phyloP scores from a whole-genome alignment of 345 rosid genomes.

The Citrus inodora region DNA sequence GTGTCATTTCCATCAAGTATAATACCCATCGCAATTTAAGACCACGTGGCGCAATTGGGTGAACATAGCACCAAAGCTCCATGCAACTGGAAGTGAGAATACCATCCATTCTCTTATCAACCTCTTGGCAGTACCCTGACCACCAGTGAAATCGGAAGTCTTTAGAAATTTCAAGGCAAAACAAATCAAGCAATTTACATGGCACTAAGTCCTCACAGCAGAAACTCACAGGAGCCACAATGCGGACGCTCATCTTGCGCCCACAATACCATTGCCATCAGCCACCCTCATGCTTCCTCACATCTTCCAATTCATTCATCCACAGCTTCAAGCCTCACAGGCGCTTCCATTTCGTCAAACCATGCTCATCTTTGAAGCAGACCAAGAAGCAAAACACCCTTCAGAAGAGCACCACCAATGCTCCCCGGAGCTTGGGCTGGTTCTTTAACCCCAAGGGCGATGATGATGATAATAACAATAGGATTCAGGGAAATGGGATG shows the following conservation, averaged over 20 bases:
- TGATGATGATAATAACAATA: constrained; percentile 22
- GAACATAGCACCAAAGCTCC: not conserved
- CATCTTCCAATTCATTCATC: constrained; percentile 30
- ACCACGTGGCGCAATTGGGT: not conserved
- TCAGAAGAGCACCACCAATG: constrained; percentile 32
- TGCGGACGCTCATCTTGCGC: constrained; percentile 31
- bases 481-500: constrained; percentile 20
- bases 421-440: constrained; percentile 71
- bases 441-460: constrained; percentile 60
- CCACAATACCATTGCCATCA: constrained; percentile 20
- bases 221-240: constrained; percentile 12
- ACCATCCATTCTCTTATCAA: constrained; percentile 3
- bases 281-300: constrained; percentile 24
- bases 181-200: not conserved
- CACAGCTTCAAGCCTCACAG: constrained; percentile 52
- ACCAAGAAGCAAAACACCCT: constrained; percentile 63
- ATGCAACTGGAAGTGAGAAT: not conserved
- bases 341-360: constrained; percentile 66
- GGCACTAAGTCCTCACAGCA: constrained; percentile 15
- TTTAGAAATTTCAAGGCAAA: not conserved
- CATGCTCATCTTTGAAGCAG: constrained; percentile 75
- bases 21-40: not conserved
- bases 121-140: not conserved
- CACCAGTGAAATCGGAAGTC: constrained; percentile 1
- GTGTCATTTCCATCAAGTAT: rapidly evolving